Conservation (phyloP, 2,329 filamentous ascomycete genomes). For the Colletotrichum incanum region DNA sequence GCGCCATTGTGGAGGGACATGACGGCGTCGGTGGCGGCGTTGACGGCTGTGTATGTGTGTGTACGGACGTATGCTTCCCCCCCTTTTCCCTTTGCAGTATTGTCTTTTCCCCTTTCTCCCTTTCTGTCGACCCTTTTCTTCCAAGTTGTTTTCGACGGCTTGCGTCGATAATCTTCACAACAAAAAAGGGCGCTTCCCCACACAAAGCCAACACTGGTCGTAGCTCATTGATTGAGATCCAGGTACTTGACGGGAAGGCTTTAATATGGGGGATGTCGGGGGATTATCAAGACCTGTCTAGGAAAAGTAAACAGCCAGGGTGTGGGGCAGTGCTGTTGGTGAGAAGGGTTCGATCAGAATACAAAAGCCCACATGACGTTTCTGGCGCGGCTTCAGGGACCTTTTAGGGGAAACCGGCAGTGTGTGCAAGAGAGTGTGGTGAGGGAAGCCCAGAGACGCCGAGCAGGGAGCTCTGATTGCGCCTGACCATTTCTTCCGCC, state of each 20-base stretch:
- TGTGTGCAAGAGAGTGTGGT: not conserved
- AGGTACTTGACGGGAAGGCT: not conserved
- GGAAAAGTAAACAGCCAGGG: not conserved
- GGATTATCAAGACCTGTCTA: not conserved
- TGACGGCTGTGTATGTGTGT: not conserved
- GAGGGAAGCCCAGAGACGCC: constrained; percentile 36
- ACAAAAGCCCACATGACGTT: constrained; percentile 24
- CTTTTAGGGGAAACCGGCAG: constrained; percentile 8
- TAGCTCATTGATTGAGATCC: not conserved
- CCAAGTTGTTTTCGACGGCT: not conserved
- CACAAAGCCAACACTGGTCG: constrained; percentile 2
- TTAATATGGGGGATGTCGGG: constrained; percentile 1
- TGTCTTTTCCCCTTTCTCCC: not conserved
- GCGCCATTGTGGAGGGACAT: constrained; percentile 39
- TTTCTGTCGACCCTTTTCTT: not conserved
- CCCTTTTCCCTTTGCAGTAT: not conserved
- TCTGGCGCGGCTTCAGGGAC: not conserved
- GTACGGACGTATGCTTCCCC: not conserved
- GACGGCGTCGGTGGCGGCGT: not conserved
- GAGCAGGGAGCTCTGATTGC: constrained; percentile 31
- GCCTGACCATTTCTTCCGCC: constrained; percentile 22
- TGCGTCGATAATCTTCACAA: not conserved
- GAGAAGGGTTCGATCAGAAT: constrained; percentile 1
- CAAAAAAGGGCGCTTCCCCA: not conserved
- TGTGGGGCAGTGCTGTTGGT: not conserved